These are phyloP conservation scores for Backusella tuberculispora DNA, from an alignment of 192 early-diverging fungal genomes.

Conservation along the genomic window DNA sequence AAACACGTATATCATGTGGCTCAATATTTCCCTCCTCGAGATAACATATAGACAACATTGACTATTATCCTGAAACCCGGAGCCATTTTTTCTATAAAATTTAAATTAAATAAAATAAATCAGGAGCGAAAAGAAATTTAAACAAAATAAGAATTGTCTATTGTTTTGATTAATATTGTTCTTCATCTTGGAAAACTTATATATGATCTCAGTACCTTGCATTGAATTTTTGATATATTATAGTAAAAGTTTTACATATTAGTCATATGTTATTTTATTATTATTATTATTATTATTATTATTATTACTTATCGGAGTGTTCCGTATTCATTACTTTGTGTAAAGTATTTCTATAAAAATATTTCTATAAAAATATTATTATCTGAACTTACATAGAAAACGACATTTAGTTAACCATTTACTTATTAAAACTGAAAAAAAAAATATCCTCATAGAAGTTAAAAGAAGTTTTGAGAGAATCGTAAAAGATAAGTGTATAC, in stretches of 20 bases:
- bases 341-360: not conserved
- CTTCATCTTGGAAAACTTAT: no score
- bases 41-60: not conserved
- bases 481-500: not conserved
- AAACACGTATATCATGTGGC: not conserved
- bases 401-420: not conserved
- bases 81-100: not conserved
- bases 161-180: no score
- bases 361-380: constrained; percentile 10
- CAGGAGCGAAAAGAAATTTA: no score
- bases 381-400: not conserved
- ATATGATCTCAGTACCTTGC: not conserved
- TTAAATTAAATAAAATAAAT: not conserved
- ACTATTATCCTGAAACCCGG: constrained; percentile 11
- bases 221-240: not conserved
- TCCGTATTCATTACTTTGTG: constrained; percentile 1
- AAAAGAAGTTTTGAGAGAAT: not conserved
- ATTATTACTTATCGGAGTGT: not conserved
- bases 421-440: not conserved
- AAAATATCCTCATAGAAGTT: not conserved
- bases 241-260: not conserved
- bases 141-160: no score
- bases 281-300: no score
- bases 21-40: not conserved
- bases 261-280: no score